Base-by-base conservation (phyloP, 2,329 filamentous ascomycete species). In the Ophiosphaerella herpotricha region DNA sequence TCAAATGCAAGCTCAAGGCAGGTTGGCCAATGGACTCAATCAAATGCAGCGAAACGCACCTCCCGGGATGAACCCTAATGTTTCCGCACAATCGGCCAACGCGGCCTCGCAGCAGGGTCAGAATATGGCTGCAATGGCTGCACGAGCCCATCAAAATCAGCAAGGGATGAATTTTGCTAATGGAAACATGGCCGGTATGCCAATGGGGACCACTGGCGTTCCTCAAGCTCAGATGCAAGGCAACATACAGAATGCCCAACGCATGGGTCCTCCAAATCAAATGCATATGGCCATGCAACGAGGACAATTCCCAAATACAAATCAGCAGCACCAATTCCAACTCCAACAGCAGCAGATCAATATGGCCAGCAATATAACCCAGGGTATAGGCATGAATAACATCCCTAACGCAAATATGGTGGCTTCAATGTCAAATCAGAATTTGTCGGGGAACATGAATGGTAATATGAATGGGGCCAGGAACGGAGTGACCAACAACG, bases 171-270 rank as follows among this genome's bases (percentile, higher is more conserved):
- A 77, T 31, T 76, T 81, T 48, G 71, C 66, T 2, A 78, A 78
- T 46, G 72, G 72, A 2, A 71, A 64, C 79, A 84, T 72, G 75
- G 75, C 62, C 74, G 82, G 58, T 68, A 79, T 62, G 79, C 80
- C 66, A 71, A 81, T 66, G 79, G 83, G 73, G 62, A 78, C 46
- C 2, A 84, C 84, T 51, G 82, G 82, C 39, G 79, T 89, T 21
- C 84, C 86, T 33, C 87, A 89, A 67, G 85, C 87, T 21, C 88
- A 88, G 57, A 81, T 90, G 76, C 86, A 88, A 61, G 79, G 80
- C 13, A 76, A 80, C 31, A 78, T 81, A 71, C 78, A 77, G 54
- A 75, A 74, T 40, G 82, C 87, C 55, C 80, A 83, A 45, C 82
- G 87, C 46, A 81, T 90, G 76, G 63, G 61, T 37, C 73, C 73